Conservation (phyloP, 2,329 filamentous ascomycete species). For the Aspergillus neotritici region DNA sequence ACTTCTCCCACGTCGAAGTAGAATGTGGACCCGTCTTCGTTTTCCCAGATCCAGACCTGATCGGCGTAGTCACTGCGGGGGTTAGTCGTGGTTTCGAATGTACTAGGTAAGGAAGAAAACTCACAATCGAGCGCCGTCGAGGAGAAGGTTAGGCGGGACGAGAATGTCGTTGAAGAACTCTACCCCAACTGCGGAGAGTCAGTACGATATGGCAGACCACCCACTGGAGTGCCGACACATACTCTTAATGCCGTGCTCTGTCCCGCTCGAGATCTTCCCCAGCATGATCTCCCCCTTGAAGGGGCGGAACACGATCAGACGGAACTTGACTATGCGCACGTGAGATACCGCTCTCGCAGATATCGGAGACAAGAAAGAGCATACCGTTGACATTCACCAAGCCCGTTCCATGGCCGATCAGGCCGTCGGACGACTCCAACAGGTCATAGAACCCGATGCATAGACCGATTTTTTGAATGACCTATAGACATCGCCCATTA, state of each 20-base stretch:
- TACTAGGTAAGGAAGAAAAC: conserved; percentile 29
- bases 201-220: conserved; percentile 4
- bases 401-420: conserved; percentile 88
- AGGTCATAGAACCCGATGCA: conserved; percentile 93
- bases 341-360: neutral
- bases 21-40: conserved; percentile 63
- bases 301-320: conserved; percentile 86
- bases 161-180: conserved; percentile 95
- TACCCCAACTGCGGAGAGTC: conserved; percentile 57
- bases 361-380: conserved; percentile 11
- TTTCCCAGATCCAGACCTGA: conserved; percentile 78
- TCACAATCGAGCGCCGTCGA: conserved; percentile 71
- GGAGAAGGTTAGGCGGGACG: conserved; percentile 67
- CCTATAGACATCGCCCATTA: conserved; percentile 48
- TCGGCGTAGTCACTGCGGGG: conserved; percentile 62
- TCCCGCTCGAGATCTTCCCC: conserved; percentile 73
- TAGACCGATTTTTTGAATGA: conserved; percentile 88
- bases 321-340: conserved; percentile 70
- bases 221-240: conserved; percentile 22
- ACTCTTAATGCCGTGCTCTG: conserved; percentile 66
- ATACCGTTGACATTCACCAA: conserved; percentile 89
- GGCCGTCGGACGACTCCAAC: conserved; percentile 79
- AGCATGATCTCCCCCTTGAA: conserved; percentile 92
- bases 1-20: conserved; percentile 89
- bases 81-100: conserved; percentile 15